Base-by-base conservation (phyloP, 495 filamentous ascomycete species). In the Xylaria flabelliformis region DNA sequence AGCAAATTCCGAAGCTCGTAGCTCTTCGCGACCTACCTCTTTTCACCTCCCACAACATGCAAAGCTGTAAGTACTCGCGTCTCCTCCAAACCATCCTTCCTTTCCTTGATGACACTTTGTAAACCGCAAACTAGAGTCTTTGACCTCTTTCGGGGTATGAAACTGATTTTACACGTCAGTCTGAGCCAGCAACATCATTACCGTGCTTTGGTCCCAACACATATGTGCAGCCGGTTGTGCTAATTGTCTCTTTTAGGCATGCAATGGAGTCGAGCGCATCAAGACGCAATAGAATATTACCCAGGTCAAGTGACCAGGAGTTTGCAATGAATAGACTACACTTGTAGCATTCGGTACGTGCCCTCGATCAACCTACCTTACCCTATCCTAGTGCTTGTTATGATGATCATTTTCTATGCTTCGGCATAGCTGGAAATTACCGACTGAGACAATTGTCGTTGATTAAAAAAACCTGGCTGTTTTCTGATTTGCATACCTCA, bases 51-150 rank as follows among this genome's bases (percentile, higher is more conserved):
- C 34, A 46, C 44, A 66, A 69, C 66, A 73, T 62, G 53, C 70
- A 64, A 55, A 69, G 71, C 46, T 72, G 77, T 79, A 76, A 76
- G 77, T 79, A 4, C 44, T 72, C 61, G 64, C 42, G 51, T 67
- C 51, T 36, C 21, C 62, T 58, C 39, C 10, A 24, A 41, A 39
- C 17, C 26, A 32, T 41, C 21, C 7, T 24, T 64, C 68, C 67
- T 36, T 70, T 81, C 77, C 75, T 69, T 89, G 87, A 89, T 88
- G 87, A 89, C 83, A 89, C 71, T 61, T 80, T 87, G 90, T 88
- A 94, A 92, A 95, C 94, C 91, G 90, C 93, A 95, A 98, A 98
- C 95, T 98, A 98, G 95, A 98, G 95, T 98, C 95, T 98, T 98
- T 98, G 95, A 98, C 92, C 93, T 87, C 80, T 86, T 64, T 42